phyloP scores from a whole-genome alignment of 768 basidiomycete species.

The Exidia glandulosa region DNA sequence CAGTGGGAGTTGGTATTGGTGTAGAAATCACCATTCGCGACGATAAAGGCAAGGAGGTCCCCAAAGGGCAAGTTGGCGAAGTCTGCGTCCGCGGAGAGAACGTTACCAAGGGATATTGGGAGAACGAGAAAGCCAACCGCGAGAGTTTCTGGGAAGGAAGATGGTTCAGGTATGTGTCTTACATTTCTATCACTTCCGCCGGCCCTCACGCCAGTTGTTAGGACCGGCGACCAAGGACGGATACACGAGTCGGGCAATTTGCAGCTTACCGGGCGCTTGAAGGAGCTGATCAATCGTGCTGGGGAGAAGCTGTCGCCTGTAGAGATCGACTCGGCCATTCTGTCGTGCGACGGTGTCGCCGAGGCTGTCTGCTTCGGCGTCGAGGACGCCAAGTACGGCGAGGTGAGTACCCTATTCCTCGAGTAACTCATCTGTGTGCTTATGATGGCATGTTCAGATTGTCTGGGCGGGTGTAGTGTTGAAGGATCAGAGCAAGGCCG shows the following conservation, averaged over 20 bases:
- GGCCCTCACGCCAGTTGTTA: neutral
- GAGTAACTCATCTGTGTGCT: neutral
- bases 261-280: slow-evolving; percentile 44
- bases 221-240: slow-evolving; percentile 19
- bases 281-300: slow-evolving; percentile 50
- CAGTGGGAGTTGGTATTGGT: slow-evolving; percentile 21
- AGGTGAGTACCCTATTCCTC: neutral
- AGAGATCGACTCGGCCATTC: slow-evolving; percentile 48
- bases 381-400: slow-evolving; percentile 15
- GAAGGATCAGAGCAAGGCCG: slow-evolving; percentile 3
- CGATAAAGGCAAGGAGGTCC: slow-evolving; percentile 21
- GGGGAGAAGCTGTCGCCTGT: slow-evolving; percentile 53
- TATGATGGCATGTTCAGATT: neutral
- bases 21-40: slow-evolving; percentile 20
- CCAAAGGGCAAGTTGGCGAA: slow-evolving; percentile 34
- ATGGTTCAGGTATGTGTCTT: slow-evolving; percentile 28
- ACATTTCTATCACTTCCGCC: neutral
- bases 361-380: slow-evolving; percentile 14
- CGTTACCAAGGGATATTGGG: slow-evolving; percentile 41
- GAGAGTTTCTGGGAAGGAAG: slow-evolving; percentile 38
- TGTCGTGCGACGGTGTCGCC: slow-evolving; percentile 7
- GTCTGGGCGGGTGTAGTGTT: slow-evolving; percentile 15
- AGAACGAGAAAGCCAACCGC: slow-evolving; percentile 31
- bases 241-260: slow-evolving; percentile 29
- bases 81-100: slow-evolving; percentile 46